These are phyloP conservation scores for Trichoderma pleuroti DNA, from an alignment of 2,329 filamentous ascomycete species.

Conservation along the genomic window DNA sequence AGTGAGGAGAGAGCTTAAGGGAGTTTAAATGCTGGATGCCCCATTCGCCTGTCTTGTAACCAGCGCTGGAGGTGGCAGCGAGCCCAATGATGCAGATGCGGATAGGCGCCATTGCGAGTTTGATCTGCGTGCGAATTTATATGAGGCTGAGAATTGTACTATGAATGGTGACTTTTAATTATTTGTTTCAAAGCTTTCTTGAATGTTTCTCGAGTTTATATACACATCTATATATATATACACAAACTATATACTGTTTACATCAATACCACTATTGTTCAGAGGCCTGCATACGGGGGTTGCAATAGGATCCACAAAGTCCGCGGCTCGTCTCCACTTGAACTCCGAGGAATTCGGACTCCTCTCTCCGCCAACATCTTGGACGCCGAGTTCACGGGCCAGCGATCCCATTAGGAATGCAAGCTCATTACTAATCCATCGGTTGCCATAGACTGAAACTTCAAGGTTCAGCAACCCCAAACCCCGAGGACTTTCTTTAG, in stretches of 20 bases:
- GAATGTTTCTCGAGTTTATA: not conserved
- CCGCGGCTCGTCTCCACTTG: constrained; percentile 5
- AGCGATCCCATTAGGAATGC: not conserved
- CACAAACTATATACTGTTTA: not conserved
- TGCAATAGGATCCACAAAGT: not conserved
- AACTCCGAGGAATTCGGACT: not conserved
- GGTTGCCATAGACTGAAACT: not conserved
- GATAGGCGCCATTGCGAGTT: constrained; percentile 1
- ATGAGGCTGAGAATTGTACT: not conserved
- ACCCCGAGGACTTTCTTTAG: constrained; percentile 1
- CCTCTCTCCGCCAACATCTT: not conserved
- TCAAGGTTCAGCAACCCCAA: not conserved
- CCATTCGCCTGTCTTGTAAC: constrained; percentile 8
- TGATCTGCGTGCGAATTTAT: not conserved
- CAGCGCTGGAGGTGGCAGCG: not conserved
- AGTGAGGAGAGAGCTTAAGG: not conserved
- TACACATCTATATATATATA: not conserved
- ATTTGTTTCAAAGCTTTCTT: not conserved
- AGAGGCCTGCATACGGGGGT: not conserved
- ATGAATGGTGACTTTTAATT: not conserved
- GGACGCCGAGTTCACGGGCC: not conserved
- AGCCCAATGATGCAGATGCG: constrained; percentile 10
- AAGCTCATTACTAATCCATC: not conserved
- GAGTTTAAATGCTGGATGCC: not conserved
- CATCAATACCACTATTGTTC: not conserved